A percentile compares a stretch with the other conserved stretches of the same genome.
These are phyloP conservation scores for Pythium vanterpoolii DNA, from an alignment of 352 stramenopile genomes.

Conservation along the genomic window DNA sequence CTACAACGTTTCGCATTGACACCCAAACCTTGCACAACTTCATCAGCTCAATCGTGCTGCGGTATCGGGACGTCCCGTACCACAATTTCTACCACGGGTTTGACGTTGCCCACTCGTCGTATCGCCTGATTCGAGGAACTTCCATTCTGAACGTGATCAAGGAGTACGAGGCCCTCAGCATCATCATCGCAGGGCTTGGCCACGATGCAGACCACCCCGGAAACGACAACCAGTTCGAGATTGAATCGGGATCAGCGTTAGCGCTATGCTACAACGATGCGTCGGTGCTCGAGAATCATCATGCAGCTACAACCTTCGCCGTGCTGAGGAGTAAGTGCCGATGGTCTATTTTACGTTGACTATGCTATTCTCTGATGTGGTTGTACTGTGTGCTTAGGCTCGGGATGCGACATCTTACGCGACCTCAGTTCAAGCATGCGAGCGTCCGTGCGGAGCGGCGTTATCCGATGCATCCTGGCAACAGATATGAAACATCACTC, in stretches of 20 bases:
- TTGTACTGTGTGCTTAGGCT: constrained; percentile 10
- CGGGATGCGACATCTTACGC: constrained; percentile 56
- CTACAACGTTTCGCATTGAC: constrained; percentile 70
- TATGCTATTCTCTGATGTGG: background rate
- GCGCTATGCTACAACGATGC: constrained; percentile 90
- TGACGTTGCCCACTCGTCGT: constrained; percentile 67
- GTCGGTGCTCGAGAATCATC: constrained; percentile 87
- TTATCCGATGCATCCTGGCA: constrained; percentile 75
- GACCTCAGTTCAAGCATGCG: constrained; percentile 45
- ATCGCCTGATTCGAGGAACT: constrained; percentile 50
- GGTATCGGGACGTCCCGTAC: constrained; percentile 73
- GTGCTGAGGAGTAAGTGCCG: constrained; percentile 40
- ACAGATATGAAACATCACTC: constrained; percentile 86
- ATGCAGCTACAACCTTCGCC: constrained; percentile 72
- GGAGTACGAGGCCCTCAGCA: constrained; percentile 66
- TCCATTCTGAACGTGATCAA: constrained; percentile 64
- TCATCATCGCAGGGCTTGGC: constrained; percentile 77
- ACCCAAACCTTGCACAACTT: constrained; percentile 42
- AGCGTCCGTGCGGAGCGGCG: constrained; percentile 44
- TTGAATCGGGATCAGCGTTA: constrained; percentile 69
- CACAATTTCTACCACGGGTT: constrained; percentile 89
- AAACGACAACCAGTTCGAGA: constrained; percentile 89
- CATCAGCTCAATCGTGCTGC: constrained; percentile 45
- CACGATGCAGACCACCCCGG: constrained; percentile 88
- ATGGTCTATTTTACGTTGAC: background rate